Conservation (phyloP, 2,329 filamentous ascomycete genomes). For the Pyricularia pennisetigena region DNA sequence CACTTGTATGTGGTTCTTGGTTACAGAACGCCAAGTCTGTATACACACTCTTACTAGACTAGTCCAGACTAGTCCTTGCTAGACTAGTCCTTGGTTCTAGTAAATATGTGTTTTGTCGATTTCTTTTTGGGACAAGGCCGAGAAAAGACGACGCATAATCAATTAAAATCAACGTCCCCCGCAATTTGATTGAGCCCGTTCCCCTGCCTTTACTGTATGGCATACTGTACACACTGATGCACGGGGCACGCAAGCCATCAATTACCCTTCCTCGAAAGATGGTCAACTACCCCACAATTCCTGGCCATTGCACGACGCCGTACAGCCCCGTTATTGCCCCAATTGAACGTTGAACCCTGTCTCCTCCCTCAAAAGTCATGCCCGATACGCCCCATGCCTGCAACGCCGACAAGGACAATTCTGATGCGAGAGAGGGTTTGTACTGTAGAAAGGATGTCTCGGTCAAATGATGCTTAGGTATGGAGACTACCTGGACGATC, state of each 20-base stretch:
- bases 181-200: not conserved
- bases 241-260: not conserved
- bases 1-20: not conserved
- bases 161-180: not conserved
- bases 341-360: not conserved
- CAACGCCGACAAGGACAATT: not conserved
- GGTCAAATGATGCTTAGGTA: not conserved
- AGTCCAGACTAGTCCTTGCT: no score
- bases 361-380: not conserved
- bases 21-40: not conserved
- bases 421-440: not conserved
- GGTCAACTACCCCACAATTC: not conserved
- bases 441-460: not conserved
- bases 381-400: not conserved
- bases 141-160: not conserved
- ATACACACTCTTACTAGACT: not conserved
- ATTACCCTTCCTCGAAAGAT: not conserved
- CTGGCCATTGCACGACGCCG: not conserved
- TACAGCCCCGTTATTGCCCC: not conserved
- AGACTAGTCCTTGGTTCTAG: no score
- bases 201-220: not conserved
- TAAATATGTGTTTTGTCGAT: not conserved
- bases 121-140: not conserved
- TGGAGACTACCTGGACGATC: not conserved
- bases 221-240: not conserved